These are phyloP conservation scores for Lactarius akahatsu DNA, from an alignment of 768 basidiomycete species.

Conservation along the genomic window DNA sequence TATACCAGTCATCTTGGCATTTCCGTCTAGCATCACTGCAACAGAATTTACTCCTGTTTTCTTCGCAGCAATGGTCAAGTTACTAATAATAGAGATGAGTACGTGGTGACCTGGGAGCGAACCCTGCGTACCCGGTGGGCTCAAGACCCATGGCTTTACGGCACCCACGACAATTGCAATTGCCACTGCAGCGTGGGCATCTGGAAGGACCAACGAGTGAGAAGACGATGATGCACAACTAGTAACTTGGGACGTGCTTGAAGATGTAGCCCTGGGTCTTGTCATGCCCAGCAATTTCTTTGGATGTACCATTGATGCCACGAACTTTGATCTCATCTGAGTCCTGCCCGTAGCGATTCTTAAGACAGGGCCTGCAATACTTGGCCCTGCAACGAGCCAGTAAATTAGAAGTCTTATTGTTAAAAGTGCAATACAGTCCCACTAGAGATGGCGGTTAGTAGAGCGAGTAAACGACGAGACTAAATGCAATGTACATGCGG, in stretches of 20 bases:
- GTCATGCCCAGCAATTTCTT: conserved; percentile 35
- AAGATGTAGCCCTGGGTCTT: conserved; percentile 45
- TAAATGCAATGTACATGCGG: conserved; percentile 40
- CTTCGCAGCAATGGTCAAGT: conserved; percentile 40
- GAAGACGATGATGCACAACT: conserved; percentile 14
- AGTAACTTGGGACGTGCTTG: conserved; percentile 41
- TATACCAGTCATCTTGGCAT: conserved; percentile 37
- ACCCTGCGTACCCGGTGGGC: conserved; percentile 53
- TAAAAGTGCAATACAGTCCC: conserved; percentile 42
- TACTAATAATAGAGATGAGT: conserved; percentile 33
- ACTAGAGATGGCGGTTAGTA: conserved; percentile 31
- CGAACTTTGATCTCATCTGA: conserved; percentile 41
- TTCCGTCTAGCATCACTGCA: conserved; percentile 38
- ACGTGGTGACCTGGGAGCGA: not conserved
- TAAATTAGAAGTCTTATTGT: conserved; percentile 31
- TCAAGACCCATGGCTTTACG: conserved; percentile 61
- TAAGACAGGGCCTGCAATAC: conserved; percentile 66
- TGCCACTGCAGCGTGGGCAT: conserved; percentile 65
- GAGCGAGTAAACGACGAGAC: not conserved
- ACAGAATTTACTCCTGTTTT: conserved; percentile 42
- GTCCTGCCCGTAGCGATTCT: conserved; percentile 63
- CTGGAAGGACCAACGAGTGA: conserved; percentile 38
- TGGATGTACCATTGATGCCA: conserved; percentile 15
- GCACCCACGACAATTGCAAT: conserved; percentile 68
- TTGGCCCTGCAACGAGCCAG: conserved; percentile 52